Conservation (phyloP, 208 protist species). For the Crithidia expoeki region DNA sequence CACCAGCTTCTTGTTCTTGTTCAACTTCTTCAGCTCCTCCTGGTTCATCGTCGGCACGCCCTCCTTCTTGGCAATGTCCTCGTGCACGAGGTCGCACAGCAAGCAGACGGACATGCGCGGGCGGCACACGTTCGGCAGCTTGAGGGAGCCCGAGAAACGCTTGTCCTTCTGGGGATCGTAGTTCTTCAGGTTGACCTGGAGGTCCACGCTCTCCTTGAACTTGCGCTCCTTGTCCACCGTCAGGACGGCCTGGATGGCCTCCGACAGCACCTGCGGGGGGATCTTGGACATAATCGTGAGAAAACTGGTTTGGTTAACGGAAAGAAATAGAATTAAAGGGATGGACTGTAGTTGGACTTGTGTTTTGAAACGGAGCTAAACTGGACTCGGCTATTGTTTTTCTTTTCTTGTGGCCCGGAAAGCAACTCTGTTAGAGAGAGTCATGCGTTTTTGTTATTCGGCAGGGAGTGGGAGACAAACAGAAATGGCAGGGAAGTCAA, state of each 20-base stretch:
- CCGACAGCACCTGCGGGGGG: constrained; percentile 67
- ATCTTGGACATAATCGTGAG: constrained; percentile 88
- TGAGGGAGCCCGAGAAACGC: constrained; percentile 98
- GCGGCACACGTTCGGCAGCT: constrained; percentile 95
- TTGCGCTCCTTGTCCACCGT: constrained; percentile 88
- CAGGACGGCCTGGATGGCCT: constrained; percentile 87
- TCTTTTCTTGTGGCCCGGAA: constrained; percentile 12
- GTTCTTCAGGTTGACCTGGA: constrained; percentile 99
- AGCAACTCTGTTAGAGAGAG: constrained; percentile 18
- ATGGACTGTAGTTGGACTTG: not conserved
- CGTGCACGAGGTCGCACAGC: constrained; percentile 96
- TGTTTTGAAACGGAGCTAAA: constrained; percentile 16
- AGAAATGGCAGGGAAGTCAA: not conserved
- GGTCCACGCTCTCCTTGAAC: constrained; percentile 99
- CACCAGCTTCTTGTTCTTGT: constrained; percentile 99
- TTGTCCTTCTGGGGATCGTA: constrained; percentile 99
- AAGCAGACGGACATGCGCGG: constrained; percentile 96
- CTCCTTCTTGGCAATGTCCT: constrained; percentile 94
- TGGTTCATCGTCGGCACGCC: constrained; percentile 95
- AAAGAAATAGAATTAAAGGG: not conserved
- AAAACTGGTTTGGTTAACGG: not conserved
- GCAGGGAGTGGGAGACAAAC: not conserved
- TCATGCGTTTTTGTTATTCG: not conserved
- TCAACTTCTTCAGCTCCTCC: constrained; percentile 99
- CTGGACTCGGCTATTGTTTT: constrained; percentile 22